Evolutionary conservation across 495 filamentous ascomycete genomes (phyloP).

Genomic region (Emericellopsis terricola): DNA sequence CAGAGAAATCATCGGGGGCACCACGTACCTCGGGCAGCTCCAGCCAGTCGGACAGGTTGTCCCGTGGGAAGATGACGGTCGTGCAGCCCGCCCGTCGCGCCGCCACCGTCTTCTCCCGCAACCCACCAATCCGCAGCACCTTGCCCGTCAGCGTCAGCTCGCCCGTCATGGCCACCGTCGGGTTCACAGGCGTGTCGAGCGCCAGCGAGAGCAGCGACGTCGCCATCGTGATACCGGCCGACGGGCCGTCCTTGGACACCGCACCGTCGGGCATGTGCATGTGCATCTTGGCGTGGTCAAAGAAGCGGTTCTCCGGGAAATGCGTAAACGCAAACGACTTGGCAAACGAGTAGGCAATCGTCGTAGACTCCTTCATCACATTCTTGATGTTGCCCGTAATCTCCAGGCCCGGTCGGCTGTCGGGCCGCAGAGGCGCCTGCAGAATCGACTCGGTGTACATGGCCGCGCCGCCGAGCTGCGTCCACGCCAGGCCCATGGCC

Average conservation of each 20-base stretch:
- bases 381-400: constrained; percentile 87
- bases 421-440: constrained; percentile 53
- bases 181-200: constrained; percentile 56
- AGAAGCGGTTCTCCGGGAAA: constrained; percentile 83
- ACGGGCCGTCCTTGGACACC: constrained; percentile 90
- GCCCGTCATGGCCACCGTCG: constrained; percentile 93
- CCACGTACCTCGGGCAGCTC: constrained; percentile 82
- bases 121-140: constrained; percentile 85
- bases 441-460: constrained; percentile 96
- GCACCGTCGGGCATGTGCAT: constrained; percentile 96
- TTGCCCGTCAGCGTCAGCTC: constrained; percentile 97
- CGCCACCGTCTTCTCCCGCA: constrained; percentile 98
- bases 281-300: constrained; percentile 90
- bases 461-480: constrained; percentile 90
- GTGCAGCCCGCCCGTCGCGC: constrained; percentile 84
- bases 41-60: constrained; percentile 93
- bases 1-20: too few species aligned
- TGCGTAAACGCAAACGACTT: constrained; percentile 71
- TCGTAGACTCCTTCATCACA: constrained; percentile 95
- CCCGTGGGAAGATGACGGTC: constrained; percentile 86
- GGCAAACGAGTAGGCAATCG: constrained; percentile 90
- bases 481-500: constrained; percentile 97
- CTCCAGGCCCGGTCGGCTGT: constrained; percentile 61
- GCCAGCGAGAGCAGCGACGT: constrained; percentile 76
- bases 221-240: constrained; percentile 94